Base-by-base conservation (phyloP, 148 eudicot genomes). In the Chenopodium suecicum region DNA sequence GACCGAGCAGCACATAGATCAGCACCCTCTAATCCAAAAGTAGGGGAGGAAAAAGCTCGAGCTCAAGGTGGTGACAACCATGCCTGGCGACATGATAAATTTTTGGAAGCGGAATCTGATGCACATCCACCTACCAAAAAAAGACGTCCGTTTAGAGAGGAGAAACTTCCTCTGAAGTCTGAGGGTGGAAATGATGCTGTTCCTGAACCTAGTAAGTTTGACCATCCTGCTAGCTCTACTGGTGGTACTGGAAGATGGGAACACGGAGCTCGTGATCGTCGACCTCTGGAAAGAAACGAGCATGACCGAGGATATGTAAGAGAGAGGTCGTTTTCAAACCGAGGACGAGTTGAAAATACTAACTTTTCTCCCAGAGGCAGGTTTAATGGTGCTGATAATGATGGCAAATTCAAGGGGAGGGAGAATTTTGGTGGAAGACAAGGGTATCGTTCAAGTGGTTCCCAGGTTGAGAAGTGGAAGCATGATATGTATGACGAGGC, bases 401-500 rank as follows among this genome's bases (percentile, higher is more conserved):
- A 82, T 75, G 75, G 81, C 7, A 84, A 84, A 71, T 87, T 74
- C 69, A 83, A 84, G 67, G 91, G 89, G 83, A 83, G 86, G 79
- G 94, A 91, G 12, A 83, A 86, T 65, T 86, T 87, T 69, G 78
- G 70, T 46, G 90, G 88, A 25, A 84, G 91, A 79, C 91, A 81
- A 82, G 89, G 86, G 11, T 83, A 83, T 81, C 85, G 75, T 67
- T 81, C 90, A 23, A 78, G 85, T 83, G 85, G 92, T 20, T 89
- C 71, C 3, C 89, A 86, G 56, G 94, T 73, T 75, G 98, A 95
- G 73, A 95, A 95, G 82, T 95, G 99, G 99, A 95, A 94, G 83
- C 99, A 95, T 80, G 99, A 95, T 81, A 81, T 95, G 83, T 95
- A 77, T 73, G 90, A 94, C 44, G 97, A 94, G 88, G 89, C 93